A percentile compares a stretch with the other conserved stretches of the same genome.
Conservation (phyloP, 345 rosid genomes). For the Lenwebbia sp. region DNA sequence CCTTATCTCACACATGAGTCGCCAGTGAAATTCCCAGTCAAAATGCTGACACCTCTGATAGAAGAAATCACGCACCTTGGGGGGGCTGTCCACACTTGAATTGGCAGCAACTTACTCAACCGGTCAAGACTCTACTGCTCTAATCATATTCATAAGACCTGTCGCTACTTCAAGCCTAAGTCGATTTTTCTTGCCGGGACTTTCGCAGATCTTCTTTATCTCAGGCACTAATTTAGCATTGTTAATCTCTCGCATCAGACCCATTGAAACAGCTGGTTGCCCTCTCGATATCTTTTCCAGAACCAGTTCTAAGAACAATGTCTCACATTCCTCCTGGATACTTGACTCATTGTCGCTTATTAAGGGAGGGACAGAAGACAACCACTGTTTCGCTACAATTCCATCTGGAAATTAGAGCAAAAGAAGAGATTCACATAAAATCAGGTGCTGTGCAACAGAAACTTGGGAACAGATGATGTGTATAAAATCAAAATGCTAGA, state of each 20-base stretch:
- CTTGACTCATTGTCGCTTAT: constrained; percentile 76
- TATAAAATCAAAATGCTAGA: not conserved
- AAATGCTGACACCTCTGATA: constrained; percentile 82
- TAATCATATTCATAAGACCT: constrained; percentile 69
- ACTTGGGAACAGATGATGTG: not conserved
- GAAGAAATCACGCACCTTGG: constrained; percentile 87
- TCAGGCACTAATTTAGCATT: constrained; percentile 69
- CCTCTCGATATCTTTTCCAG: constrained; percentile 60
- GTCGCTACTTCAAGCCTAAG: constrained; percentile 54
- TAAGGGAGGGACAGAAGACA: constrained; percentile 77
- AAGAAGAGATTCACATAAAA: not conserved
- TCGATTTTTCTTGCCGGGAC: constrained; percentile 66
- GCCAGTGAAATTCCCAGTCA: constrained; percentile 98
- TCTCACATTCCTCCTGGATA: constrained; percentile 94
- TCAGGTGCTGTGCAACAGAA: not conserved
- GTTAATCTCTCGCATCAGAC: constrained; percentile 58
- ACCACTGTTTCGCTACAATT: constrained; percentile 63
- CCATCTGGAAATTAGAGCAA: constrained; percentile 36
- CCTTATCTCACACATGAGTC: constrained; percentile 28
- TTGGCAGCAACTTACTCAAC: constrained; percentile 58
- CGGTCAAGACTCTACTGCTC: constrained; percentile 63
- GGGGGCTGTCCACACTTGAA: constrained; percentile 88
- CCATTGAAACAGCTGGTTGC: constrained; percentile 22
- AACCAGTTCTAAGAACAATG: constrained; percentile 70
- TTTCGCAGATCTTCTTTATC: constrained; percentile 79